phyloP scores from a whole-genome alignment of 2,329 filamentous ascomycete genomes.

The Nothophoma quercina region DNA sequence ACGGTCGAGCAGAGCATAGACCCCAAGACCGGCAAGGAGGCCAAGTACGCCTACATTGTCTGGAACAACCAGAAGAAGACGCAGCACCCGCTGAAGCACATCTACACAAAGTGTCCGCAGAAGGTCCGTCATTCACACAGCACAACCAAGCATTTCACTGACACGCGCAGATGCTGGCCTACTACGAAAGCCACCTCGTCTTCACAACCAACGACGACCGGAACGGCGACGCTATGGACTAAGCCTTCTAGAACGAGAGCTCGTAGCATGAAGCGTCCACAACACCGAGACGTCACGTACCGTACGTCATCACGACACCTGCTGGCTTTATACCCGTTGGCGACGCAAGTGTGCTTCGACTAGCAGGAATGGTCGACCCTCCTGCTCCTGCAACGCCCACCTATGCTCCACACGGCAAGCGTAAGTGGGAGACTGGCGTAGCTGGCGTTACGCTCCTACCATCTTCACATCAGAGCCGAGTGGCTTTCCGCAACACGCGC shows the following conservation, averaged over 20 bases:
- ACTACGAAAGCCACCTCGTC: slow-evolving; percentile 59
- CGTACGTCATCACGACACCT: neutral
- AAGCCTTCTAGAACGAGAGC: neutral
- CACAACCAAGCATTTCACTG: neutral
- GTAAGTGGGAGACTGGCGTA: too few relatives aligned
- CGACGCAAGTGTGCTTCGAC: neutral
- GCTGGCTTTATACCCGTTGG: neutral
- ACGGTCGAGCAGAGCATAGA: slow-evolving; percentile 70
- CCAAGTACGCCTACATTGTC: slow-evolving; percentile 72
- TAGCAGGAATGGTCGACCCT: neutral
- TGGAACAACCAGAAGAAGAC: slow-evolving; percentile 80
- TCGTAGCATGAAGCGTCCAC: neutral
- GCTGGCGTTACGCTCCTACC: too few relatives aligned
- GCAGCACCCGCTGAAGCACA: slow-evolving; percentile 71
- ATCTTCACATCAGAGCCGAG: too few relatives aligned
- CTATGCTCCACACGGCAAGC: too few relatives aligned
- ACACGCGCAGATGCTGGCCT: slow-evolving; percentile 51
- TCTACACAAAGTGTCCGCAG: slow-evolving; percentile 80
- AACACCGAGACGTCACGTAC: neutral
- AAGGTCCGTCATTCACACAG: slow-evolving; percentile 57
- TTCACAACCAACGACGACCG: slow-evolving; percentile 31
- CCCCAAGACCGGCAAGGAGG: slow-evolving; percentile 53
- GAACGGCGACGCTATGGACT: slow-evolving; percentile 21
- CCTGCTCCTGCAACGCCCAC: too few relatives aligned
- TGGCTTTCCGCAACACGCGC: too few relatives aligned